A percentile compares a stretch with the other conserved stretches of the same genome.
Conservation (phyloP, 2,329 filamentous ascomycete genomes). For the Coniochaeta sp. region DNA sequence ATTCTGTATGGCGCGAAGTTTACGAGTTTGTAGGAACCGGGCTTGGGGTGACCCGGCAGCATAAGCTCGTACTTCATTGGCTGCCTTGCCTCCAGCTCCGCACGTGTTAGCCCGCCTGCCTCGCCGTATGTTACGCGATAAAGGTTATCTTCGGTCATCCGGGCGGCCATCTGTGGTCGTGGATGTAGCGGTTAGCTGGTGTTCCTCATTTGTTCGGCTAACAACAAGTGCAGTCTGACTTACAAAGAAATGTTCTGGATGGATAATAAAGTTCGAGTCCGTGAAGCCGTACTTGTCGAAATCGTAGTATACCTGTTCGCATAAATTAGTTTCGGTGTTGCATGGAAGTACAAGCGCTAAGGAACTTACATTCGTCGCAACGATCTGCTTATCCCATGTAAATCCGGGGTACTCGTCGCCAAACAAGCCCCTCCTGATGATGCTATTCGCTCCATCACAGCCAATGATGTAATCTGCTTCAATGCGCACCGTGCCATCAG, state of each 20-base stretch:
- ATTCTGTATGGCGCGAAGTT: conserved; percentile 54
- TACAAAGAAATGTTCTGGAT: conserved; percentile 50
- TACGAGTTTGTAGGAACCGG: conserved; percentile 46
- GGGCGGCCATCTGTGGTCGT: conserved; percentile 45
- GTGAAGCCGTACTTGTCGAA: conserved; percentile 46
- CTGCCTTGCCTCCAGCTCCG: conserved; percentile 45
- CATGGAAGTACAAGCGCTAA: background rate
- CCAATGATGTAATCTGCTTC: conserved; percentile 47
- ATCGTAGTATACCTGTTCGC: conserved; percentile 51
- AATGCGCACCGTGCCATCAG: conserved; percentile 24
- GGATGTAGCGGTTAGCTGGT: background rate
- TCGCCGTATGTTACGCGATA: conserved; percentile 61
- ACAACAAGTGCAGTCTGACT: background rate
- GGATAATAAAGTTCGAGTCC: conserved; percentile 53
- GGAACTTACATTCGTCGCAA: conserved; percentile 51
- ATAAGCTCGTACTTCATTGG: conserved; percentile 48
- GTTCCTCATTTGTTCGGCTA: background rate
- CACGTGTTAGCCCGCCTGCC: conserved; percentile 38
- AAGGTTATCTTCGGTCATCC: conserved; percentile 48
- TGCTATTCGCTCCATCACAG: conserved; percentile 46
- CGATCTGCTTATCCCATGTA: conserved; percentile 52
- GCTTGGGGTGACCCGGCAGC: conserved; percentile 51
- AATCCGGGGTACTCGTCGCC: conserved; percentile 50
- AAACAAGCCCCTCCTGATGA: conserved; percentile 40
- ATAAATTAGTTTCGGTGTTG: conserved; percentile 2